Evolutionary conservation across 2,329 filamentous ascomycete genomes (phyloP).

Genomic region (Fusarium siculi): DNA sequence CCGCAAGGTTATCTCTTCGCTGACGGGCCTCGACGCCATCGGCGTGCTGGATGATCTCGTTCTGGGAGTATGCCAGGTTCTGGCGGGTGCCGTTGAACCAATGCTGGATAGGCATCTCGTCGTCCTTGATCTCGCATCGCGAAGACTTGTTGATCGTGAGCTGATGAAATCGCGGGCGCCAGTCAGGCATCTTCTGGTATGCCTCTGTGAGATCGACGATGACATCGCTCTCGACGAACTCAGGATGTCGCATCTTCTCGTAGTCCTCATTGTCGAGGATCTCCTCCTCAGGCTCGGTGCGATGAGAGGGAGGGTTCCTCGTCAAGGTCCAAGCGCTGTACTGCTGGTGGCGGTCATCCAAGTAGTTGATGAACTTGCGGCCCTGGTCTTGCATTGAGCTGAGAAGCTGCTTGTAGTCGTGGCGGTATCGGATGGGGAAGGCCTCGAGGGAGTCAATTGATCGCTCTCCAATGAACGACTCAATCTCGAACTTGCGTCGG

Average conservation of each 20-base stretch:
- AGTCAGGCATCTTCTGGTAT: constrained; percentile 52
- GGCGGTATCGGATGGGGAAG: constrained; percentile 53
- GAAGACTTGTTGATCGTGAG: constrained; percentile 47
- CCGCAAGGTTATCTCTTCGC: constrained; percentile 50
- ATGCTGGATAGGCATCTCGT: constrained; percentile 52
- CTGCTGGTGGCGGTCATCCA: constrained; percentile 52
- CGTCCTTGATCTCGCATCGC: constrained; percentile 46
- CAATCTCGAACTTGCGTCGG: constrained; percentile 50
- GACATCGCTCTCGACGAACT: constrained; percentile 56
- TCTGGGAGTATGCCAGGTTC: constrained; percentile 48
- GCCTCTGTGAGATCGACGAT: constrained; percentile 56
- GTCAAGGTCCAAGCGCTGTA: constrained; percentile 57
- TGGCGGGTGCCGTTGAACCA: constrained; percentile 49
- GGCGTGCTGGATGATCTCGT: constrained; percentile 50
- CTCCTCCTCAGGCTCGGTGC: constrained; percentile 45
- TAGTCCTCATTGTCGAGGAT: constrained; percentile 47
- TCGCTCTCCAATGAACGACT: constrained; percentile 52
- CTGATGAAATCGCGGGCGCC: constrained; percentile 49
- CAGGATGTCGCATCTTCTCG: constrained; percentile 51
- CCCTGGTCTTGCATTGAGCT: constrained; percentile 48
- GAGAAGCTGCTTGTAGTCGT: constrained; percentile 50
- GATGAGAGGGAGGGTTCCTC: constrained; percentile 48
- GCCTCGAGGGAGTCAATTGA: constrained; percentile 51
- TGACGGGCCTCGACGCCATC: constrained; percentile 52
- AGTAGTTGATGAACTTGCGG: constrained; percentile 46